Evolutionary conservation across 2,329 filamentous ascomycete genomes (phyloP), one percentile per base, ranked within the genome.

Genomic region (Colletotrichum acutatum): DNA sequence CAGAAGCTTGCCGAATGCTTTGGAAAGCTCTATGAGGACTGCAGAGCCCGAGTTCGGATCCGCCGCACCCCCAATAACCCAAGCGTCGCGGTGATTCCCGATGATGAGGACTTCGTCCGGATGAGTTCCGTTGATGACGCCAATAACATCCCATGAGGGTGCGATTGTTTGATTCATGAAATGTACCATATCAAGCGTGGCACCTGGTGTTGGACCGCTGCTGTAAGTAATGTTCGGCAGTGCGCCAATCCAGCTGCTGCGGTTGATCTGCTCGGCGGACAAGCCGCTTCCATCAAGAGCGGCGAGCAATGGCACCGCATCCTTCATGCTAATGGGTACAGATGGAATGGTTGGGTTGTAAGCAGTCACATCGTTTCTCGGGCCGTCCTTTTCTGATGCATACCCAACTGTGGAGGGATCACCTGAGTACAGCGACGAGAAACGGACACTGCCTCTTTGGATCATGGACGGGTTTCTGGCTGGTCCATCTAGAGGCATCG

Each of bases 21-120:
- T 87, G 3, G 85, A 82, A 4, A 89, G 77, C 68, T 89, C 87
- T 32, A 88, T 81, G 37, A 89, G 78, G 3, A 87, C 82, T 1
- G 86, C 84, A 3, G 83, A 84, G 1, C 87, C 87, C 11, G 83
- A 86, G 56, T 88, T 88, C 1, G 87, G 87, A 65, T 89, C 87
- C 0, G 84, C 85, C 1, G 87, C 87, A 4, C 87, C 87, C 5
- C 87, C 87, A 30, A 87, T 80, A 11, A 88, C 86, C 87, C 87
- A 89, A 0, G 87, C 87, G 78, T 89, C 87, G 12, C 87, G 83
- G 71, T 89, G 87, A 49, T 89, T 88, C 4, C 87, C 87, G 28
- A 89, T 81, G 32, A 89, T 79, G 19, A 88, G 79, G 5, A 86
- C 85, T 49, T 83, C 76, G 42, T 79, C 76, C 0, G 84, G 80